Evolutionary conservation across 345 rosid genomes (phyloP).

Genomic region (Citrus sp.): DNA sequence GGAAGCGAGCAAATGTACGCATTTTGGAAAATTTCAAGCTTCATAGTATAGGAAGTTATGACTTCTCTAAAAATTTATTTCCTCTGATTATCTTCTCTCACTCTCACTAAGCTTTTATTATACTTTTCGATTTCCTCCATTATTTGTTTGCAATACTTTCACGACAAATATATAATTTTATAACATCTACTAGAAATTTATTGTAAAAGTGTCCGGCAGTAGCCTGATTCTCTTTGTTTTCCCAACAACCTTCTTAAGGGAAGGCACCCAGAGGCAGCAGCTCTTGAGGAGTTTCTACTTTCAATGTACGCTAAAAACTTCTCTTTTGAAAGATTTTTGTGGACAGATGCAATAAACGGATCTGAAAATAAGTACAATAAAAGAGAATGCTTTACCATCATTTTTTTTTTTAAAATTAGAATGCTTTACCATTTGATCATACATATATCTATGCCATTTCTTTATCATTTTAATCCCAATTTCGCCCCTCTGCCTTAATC

Average conservation of each 20-base stretch:
- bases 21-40: no score
- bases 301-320: constrained; percentile 46
- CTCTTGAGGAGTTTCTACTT: constrained; percentile 48
- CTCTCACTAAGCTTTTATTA: no score
- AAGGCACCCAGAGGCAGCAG: constrained; percentile 41
- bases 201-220: constrained; percentile 14
- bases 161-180: no score
- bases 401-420: no score
- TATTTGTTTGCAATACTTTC: no score
- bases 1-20: no score
- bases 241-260: constrained; percentile 49
- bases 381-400: not conserved
- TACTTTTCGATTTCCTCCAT: no score
- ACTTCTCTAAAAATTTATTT: no score
- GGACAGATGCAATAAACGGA: constrained; percentile 53
- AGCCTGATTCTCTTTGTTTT: constrained; percentile 35
- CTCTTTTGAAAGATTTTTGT: constrained; percentile 48
- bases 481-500: not conserved
- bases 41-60: no score
- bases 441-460: not conserved
- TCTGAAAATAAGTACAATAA: constrained; percentile 54
- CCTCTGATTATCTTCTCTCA: no score
- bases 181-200: no score
- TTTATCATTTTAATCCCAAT: not conserved
- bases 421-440: no score